A percentile compares a stretch with the other conserved stretches of the same genome.
Conservation (phyloP, 345 rosid genomes). For the Syzygium grande region DNA sequence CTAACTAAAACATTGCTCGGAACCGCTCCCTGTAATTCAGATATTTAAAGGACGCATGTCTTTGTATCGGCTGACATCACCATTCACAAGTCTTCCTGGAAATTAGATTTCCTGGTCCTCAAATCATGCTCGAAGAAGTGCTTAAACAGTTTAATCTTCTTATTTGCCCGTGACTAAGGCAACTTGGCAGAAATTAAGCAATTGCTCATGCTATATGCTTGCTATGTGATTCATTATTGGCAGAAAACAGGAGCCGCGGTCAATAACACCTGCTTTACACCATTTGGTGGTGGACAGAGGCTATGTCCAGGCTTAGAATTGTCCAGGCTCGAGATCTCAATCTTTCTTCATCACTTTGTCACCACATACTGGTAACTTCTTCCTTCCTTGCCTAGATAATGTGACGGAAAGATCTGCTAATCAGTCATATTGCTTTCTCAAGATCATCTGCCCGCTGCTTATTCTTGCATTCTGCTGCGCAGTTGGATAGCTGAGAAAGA, state of each 20-base stretch:
- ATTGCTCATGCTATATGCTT: background rate
- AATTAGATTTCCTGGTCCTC: background rate
- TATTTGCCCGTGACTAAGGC: background rate
- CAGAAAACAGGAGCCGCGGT: slow-evolving; percentile 51
- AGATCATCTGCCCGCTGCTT: background rate
- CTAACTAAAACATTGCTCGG: background rate
- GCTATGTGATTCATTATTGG: background rate
- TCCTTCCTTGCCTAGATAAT: background rate
- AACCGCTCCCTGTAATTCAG: background rate
- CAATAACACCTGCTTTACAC: slow-evolving; percentile 65
- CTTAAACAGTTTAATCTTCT: background rate
- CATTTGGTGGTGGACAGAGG: slow-evolving; percentile 99
- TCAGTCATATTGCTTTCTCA: background rate
- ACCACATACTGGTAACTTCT: slow-evolving; percentile 50
- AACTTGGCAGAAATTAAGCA: background rate
- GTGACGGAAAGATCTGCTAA: background rate
- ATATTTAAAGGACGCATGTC: background rate
- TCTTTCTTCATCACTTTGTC: slow-evolving; percentile 89
- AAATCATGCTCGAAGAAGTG: background rate
- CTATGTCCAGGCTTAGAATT: slow-evolving; percentile 93
- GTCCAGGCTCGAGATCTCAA: slow-evolving; percentile 80
- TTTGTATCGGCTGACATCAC: background rate
- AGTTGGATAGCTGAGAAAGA: slow-evolving; percentile 67
- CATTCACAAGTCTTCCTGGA: background rate
- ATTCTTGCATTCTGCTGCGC: background rate